These are phyloP conservation scores for Penicillium coprophilum DNA, from an alignment of 495 filamentous ascomycete species.

Conservation along the genomic window DNA sequence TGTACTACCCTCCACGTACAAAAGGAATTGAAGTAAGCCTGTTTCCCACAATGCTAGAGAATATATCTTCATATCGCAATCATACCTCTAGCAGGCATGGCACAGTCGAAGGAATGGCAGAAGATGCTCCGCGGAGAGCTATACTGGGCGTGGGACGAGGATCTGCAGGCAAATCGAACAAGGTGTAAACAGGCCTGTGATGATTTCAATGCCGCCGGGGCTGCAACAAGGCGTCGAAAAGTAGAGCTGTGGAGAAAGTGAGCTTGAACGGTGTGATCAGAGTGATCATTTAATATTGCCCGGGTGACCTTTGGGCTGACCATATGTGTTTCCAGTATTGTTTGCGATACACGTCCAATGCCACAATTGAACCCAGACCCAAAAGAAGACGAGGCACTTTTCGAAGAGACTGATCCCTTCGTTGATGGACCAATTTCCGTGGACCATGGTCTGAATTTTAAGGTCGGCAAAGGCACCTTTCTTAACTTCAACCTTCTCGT, in stretches of 20 bases:
- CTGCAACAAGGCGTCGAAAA: conserved; percentile 51
- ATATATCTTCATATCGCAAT: neutral
- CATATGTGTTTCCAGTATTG: conserved; percentile 42
- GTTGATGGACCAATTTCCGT: conserved; percentile 65
- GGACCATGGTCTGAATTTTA: conserved; percentile 75
- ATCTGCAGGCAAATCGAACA: conserved; percentile 53
- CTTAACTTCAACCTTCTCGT: conserved; percentile 72
- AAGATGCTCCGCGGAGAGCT: conserved; percentile 42
- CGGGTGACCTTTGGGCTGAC: neutral
- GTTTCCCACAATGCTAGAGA: neutral
- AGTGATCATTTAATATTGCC: neutral
- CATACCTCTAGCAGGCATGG: conserved; percentile 12
- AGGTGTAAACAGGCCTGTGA: conserved; percentile 58
- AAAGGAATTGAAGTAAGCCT: neutral
- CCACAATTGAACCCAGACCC: conserved; percentile 51
- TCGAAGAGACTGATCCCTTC: conserved; percentile 58
- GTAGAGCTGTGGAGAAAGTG: conserved; percentile 73
- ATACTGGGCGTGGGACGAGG: conserved; percentile 52
- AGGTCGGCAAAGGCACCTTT: conserved; percentile 63
- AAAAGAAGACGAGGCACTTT: conserved; percentile 57
- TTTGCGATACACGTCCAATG: conserved; percentile 58
- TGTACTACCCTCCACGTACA: neutral
- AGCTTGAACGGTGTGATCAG: conserved; percentile 21
- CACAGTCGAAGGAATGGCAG: conserved; percentile 37
- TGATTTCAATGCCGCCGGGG: conserved; percentile 58